Evolutionary conservation across 2,329 filamentous ascomycete genomes (phyloP).

Genomic region (Periconia digitata): DNA sequence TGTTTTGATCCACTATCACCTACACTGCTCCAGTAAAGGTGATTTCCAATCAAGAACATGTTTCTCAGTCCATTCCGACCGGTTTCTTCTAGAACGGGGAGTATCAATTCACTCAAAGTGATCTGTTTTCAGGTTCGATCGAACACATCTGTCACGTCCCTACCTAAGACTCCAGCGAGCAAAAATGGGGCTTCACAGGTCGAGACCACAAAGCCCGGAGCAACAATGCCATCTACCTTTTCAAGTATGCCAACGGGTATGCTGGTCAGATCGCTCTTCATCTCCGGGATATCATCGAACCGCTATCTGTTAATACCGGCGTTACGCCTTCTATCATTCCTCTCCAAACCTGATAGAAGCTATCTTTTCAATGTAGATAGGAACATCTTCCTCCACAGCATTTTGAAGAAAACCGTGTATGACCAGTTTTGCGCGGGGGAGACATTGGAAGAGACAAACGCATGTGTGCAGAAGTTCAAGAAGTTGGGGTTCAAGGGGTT

Average conservation of each 20-base stretch:
- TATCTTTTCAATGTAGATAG: constrained; percentile 63
- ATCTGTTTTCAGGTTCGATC: constrained; percentile 11
- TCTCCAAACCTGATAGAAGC: constrained; percentile 40
- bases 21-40: neutral
- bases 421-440: constrained; percentile 88
- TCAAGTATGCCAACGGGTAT: constrained; percentile 30
- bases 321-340: constrained; percentile 43
- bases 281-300: constrained; percentile 53
- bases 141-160: constrained; percentile 16
- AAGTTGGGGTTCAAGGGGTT: constrained; percentile 79
- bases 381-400: constrained; percentile 70
- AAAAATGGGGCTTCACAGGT: neutral
- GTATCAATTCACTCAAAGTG: neutral
- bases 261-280: constrained; percentile 33
- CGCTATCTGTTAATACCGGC: constrained; percentile 44
- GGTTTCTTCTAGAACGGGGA: neutral
- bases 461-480: constrained; percentile 62
- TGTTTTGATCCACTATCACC: neutral
- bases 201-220: neutral
- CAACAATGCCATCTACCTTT: constrained; percentile 21
- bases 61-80: neutral
- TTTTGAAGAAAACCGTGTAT: constrained; percentile 82
- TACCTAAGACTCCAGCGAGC: constrained; percentile 7
- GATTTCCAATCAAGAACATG: neutral
- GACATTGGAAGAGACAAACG: constrained; percentile 65